Base-by-base conservation (phyloP, 306 rosid genomes). In the Datisca glomerata region DNA sequence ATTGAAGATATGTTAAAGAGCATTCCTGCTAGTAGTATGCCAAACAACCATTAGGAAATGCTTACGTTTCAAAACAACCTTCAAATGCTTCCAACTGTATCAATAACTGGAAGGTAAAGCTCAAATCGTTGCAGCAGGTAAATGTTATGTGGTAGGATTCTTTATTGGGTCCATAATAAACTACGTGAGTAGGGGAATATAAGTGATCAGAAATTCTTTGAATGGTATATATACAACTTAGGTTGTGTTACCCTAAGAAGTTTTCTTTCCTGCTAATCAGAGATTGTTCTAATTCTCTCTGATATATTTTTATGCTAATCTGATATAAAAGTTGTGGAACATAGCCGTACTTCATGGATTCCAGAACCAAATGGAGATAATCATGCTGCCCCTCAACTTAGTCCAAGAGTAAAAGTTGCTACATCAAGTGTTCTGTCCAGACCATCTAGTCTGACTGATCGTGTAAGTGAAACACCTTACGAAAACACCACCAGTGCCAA, bases 61-160 rank as follows among this genome's bases (percentile, higher is more conserved):
- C 51, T 33, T 61, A 32, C 50, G 58, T 47, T 22, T 73, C 74
- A 23, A 64, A 73, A n/a, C n/a, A n/a, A 18, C 28, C 56, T 12
- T 1, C 54, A 46, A 80, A 21, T 64, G 60, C 75, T 51, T 67
- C 64, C 50, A 43, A 72, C n/a, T n/a, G 64, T 55, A 58, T 55
- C 41, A 76, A 69, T 17, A 33, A 43, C 31, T 49, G 29, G 29
- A 65, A 76, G 92, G 94, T 83, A 63, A 46, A 10, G 18, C 24
- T 25, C 44, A 14, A 20, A 23, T 29, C 12, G 18, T n/a, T n/a
- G n/a, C n/a, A 18, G 32, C 39, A 23, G 14, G 21, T 16, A 5
- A 21, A 40, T 9, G n/a, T n/a, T 24, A 23, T 32, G 28, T 6
- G 41, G 21, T 42, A 21, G 15, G 22, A n/a, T 19, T 2, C 6